phyloP scores from a whole-genome alignment of 1,284 basidiomycete species.

The Trametes pubescens region DNA sequence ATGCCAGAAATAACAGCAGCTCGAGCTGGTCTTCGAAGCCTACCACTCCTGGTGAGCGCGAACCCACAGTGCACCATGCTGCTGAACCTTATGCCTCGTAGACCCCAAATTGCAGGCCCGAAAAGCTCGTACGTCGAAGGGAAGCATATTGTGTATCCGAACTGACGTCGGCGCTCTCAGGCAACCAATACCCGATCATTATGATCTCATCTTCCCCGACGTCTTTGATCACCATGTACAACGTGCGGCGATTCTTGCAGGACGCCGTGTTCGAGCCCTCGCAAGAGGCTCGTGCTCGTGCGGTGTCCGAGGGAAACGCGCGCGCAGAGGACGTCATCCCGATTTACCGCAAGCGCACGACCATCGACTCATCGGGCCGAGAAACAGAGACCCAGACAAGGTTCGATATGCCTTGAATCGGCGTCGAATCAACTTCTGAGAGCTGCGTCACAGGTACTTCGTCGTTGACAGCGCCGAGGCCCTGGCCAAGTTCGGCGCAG shows the following conservation, averaged over 20 bases:
- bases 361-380: conserved; percentile 60
- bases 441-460: conserved; percentile 60
- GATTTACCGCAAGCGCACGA: conserved; percentile 79
- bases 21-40: conserved; percentile 39
- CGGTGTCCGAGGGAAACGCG: conserved; percentile 74
- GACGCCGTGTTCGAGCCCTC: conserved; percentile 89
- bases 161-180: conserved; percentile 40
- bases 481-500: conserved; percentile 87
- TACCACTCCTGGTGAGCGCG: conserved; percentile 47
- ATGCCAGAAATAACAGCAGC: conserved; percentile 47
- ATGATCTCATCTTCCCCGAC: conserved; percentile 97
- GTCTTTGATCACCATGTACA: conserved; percentile 96
- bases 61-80: too few species aligned
- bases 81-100: conserved; percentile 29
- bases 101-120: conserved; percentile 64
- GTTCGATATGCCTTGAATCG: conserved; percentile 38
- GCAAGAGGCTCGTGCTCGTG: conserved; percentile 73
- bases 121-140: conserved; percentile 62
- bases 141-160: not conserved
- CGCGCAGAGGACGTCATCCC: conserved; percentile 86
- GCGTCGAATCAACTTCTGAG: not conserved
- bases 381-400: conserved; percentile 53
- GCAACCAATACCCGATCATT: conserved; percentile 88
- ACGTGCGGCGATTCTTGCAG: conserved; percentile 93
- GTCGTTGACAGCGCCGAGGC: conserved; percentile 95